Evolutionary conservation across 441 rosid species (phyloP), one percentile per base, ranked within the genome.

Genomic region (Codiaeum variegatum): DNA sequence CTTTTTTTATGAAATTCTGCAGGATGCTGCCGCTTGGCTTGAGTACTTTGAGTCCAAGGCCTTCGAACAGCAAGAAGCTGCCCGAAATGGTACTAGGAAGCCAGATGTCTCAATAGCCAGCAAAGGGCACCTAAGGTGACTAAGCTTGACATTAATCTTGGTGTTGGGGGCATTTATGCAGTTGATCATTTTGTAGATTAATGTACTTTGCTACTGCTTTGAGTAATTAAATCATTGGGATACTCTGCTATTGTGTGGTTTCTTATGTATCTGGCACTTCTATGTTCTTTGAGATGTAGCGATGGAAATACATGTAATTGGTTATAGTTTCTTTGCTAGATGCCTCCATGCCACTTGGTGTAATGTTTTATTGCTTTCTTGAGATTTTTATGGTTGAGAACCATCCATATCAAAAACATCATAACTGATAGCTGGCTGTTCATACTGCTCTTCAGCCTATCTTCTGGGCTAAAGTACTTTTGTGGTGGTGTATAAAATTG

Each of bases 1-100:
- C 18, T 19, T 31, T 46, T 75, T 67, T 49, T 16, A 69, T 64
- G 49, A 56, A 52, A 78, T 71, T 62, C 60, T 74, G 59, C 80
- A 89, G 94, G 91, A 89, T 80, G 90, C 94, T 83, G 92, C 89
- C 75, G 92, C 92, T 56, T 89, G 92, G 94, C 94, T 88, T 44
- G 90, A 88, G 73, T 89, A 89, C 69, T 89, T 89, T 79, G 90
- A 89, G 71, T 86, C 92, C 52, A 89, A 81, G 77, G 92, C 88
- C 62, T 77, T 86, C 60, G 94, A 89, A 71, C 90, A 88, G 79
- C 92, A 89, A 77, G 94, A 89, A 75, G 91, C 88, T 12, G 89
- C 85, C 26, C 77, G 85, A 46, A 84, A 82, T 82, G 94, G 94
- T 76, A 83, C 88, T 69, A 87, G 81, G 63, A 89, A 90, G 80